These are phyloP conservation scores for Dicorynia guianensis DNA, from an alignment of 306 rosid genomes.

Conservation along the genomic window DNA sequence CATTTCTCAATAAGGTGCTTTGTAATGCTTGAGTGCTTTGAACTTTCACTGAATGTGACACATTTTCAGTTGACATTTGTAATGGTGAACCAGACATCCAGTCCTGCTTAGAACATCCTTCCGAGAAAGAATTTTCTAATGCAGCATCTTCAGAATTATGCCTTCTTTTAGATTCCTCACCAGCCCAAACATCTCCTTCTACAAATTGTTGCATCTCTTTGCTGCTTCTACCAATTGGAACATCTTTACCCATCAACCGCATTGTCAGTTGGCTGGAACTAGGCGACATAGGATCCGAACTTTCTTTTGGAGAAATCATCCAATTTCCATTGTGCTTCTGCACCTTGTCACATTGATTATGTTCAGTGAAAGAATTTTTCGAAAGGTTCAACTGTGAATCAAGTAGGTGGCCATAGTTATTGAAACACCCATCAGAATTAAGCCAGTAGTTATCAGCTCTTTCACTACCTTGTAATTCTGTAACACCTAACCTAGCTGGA, in stretches of 20 bases:
- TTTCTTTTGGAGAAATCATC: conserved; percentile 52
- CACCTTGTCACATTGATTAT: conserved; percentile 51
- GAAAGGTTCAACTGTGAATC: conserved; percentile 52
- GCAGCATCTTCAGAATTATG: conserved; percentile 50
- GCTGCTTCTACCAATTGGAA: conserved; percentile 84
- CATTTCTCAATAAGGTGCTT: conserved; percentile 42
- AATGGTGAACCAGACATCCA: conserved; percentile 49
- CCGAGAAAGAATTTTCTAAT: conserved; percentile 45
- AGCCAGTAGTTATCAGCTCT: conserved; percentile 57
- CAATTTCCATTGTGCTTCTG: conserved; percentile 51
- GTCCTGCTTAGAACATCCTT: conserved; percentile 60
- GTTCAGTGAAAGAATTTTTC: conserved; percentile 51
- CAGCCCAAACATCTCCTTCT: conserved; percentile 70
- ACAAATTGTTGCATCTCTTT: conserved; percentile 57
- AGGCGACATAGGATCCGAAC: conserved; percentile 48
- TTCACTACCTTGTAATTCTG: conserved; percentile 54
- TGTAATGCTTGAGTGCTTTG: conserved; percentile 47
- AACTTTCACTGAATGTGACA: conserved; percentile 43
- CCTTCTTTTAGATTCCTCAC: conserved; percentile 59
- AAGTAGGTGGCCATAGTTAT: conserved; percentile 47
- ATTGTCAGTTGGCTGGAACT: conserved; percentile 78
- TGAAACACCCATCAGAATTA: conserved; percentile 54
- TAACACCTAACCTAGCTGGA: conserved; percentile 65
- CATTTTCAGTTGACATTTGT: conserved; percentile 44
- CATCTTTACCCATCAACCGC: conserved; percentile 99